Percentiles rank a stretch among this genome's conserved stretches.
These are phyloP conservation scores for Penicillium parvum DNA, from an alignment of 495 filamentous ascomycete species.

Conservation along the genomic window DNA sequence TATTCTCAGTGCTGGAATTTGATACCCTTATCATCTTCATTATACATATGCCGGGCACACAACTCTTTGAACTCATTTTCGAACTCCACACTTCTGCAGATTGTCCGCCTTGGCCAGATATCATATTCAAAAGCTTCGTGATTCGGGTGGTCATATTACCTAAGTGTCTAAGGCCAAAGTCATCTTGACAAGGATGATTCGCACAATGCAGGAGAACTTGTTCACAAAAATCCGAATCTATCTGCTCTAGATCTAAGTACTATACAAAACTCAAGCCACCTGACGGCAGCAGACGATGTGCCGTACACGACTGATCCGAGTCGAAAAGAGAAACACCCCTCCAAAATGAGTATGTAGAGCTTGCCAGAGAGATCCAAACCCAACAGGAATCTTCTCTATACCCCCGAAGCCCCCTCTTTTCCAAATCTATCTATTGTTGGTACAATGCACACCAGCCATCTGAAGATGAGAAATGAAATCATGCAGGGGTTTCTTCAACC, in stretches of 20 bases:
- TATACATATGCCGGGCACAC: too few relatives aligned
- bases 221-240: slow-evolving; percentile 11
- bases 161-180: too few relatives aligned
- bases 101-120: too few relatives aligned
- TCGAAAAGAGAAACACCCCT: not conserved
- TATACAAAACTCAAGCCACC: slow-evolving; percentile 12
- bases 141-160: too few relatives aligned
- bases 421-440: slow-evolving; percentile 36
- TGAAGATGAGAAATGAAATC: slow-evolving; percentile 8
- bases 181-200: too few relatives aligned
- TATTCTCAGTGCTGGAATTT: too few relatives aligned
- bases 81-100: too few relatives aligned
- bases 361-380: not conserved
- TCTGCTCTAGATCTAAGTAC: slow-evolving; percentile 19
- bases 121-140: too few relatives aligned
- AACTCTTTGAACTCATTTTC: too few relatives aligned
- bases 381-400: slow-evolving; percentile 3
- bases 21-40: too few relatives aligned
- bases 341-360: not conserved
- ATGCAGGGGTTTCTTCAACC: slow-evolving; percentile 8
- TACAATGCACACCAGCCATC: slow-evolving; percentile 29
- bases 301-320: slow-evolving; percentile 2
- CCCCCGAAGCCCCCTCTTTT: slow-evolving; percentile 8
- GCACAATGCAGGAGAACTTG: not conserved
- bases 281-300: slow-evolving; percentile 1